Evolutionary conservation across 352 stramenopile genomes (phyloP).

Genomic region (Globisporangium paroecandrum): DNA sequence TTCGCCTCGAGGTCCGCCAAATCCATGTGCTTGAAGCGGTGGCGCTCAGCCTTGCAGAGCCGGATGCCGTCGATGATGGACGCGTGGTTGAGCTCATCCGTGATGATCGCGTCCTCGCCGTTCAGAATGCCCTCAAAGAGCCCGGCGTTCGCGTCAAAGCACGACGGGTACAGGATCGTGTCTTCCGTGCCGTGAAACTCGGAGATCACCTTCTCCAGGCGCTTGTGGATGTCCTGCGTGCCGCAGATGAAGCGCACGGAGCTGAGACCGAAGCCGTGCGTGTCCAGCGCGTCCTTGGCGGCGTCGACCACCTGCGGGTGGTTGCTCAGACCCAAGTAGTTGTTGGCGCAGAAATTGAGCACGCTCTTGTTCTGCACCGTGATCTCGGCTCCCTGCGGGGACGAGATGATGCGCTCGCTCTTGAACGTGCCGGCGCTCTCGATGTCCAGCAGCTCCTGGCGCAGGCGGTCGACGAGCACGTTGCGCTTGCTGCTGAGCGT

Average conservation of each 20-base stretch:
- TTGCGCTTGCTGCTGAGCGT: conserved; percentile 49
- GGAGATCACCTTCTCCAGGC: conserved; percentile 85
- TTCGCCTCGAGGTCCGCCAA: conserved; percentile 89
- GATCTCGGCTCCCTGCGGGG: conserved; percentile 78
- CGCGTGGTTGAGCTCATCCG: conserved; percentile 92
- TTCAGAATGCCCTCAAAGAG: conserved; percentile 89
- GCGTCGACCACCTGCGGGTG: conserved; percentile 82
- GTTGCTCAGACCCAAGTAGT: conserved; percentile 92
- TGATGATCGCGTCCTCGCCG: conserved; percentile 91
- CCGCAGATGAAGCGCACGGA: conserved; percentile 94
- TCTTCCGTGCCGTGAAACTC: conserved; percentile 94
- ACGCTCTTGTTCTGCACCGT: conserved; percentile 66
- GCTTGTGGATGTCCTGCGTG: conserved; percentile 93
- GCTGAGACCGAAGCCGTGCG: conserved; percentile 88
- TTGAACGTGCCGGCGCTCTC: conserved; percentile 81
- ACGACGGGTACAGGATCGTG: conserved; percentile 92
- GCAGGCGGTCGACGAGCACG: conserved; percentile 70
- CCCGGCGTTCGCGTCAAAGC: conserved; percentile 93
- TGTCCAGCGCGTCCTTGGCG: conserved; percentile 78
- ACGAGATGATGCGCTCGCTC: conserved; percentile 89
- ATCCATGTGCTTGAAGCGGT: conserved; percentile 94
- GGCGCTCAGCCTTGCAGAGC: conserved; percentile 91
- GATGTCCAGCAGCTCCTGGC: conserved; percentile 67
- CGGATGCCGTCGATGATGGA: conserved; percentile 94
- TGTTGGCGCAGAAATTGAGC: conserved; percentile 95